Evolutionary conservation across 495 filamentous ascomycete species (phyloP).

Genomic region (Astrothelium subdiscretum): DNA sequence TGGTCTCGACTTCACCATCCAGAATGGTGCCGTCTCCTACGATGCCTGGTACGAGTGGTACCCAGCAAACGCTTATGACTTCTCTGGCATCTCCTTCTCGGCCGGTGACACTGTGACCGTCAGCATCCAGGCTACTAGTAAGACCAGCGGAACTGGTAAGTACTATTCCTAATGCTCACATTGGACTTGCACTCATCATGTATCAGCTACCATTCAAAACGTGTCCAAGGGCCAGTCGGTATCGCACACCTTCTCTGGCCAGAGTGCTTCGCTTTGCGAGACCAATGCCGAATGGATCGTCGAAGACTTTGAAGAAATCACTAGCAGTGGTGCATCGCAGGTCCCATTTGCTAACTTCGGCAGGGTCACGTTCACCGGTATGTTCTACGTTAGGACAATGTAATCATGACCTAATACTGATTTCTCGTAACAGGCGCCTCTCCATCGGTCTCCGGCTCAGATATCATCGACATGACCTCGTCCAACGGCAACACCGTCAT

Average conservation of each 20-base stretch:
- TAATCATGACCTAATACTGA: neutral
- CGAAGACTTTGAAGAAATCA: slow-evolving; percentile 45
- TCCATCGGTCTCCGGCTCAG: neutral
- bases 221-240: slow-evolving; percentile 41
- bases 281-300: slow-evolving; percentile 55
- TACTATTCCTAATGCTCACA: neutral
- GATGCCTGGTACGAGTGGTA: slow-evolving; percentile 59
- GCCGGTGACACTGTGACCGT: slow-evolving; percentile 48
- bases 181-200: neutral
- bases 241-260: slow-evolving; percentile 36
- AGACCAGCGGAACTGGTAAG: slow-evolving; percentile 35
- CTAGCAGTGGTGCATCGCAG: slow-evolving; percentile 16
- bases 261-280: slow-evolving; percentile 24
- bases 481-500: neutral
- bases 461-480: neutral
- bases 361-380: slow-evolving; percentile 13
- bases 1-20: slow-evolving; percentile 46
- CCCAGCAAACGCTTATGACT: slow-evolving; percentile 44
- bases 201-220: slow-evolving; percentile 39
- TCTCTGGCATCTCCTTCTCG: slow-evolving; percentile 37
- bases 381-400: neutral
- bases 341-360: slow-evolving; percentile 40
- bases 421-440: neutral
- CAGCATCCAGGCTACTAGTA: slow-evolving; percentile 37
- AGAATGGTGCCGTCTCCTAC: slow-evolving; percentile 27